Base-by-base conservation (phyloP, 768 basidiomycete genomes). In the Rhizopogon rudus region DNA sequence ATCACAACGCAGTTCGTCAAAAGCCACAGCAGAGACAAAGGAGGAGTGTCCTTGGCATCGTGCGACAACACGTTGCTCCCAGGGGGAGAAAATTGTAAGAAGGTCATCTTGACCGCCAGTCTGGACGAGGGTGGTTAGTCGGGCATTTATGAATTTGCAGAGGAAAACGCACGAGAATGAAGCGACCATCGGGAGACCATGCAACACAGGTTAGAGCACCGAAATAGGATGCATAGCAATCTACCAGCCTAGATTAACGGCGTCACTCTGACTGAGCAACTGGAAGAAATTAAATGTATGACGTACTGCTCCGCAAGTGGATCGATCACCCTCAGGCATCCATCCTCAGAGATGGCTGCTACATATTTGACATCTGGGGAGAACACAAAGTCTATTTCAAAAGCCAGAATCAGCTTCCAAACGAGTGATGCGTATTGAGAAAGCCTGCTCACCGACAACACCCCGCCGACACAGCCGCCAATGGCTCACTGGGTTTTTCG, bases 71-170 rank as follows among this genome's bases (percentile, higher is more conserved):
- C 95, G 84, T 67, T 93, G 88, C 67, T 98, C 97, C 81, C 87
- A 89, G 1, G 94, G 93, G 0, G 95, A 94, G 68, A 93, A 92
- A 57, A 99, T 90, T 4, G 95, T 96, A 53, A 97, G 73, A 9
- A 98, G 79, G 65, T 99, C 97, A 65, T 99, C 97, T 75, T 99
- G 95, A 0, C 97, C 97, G 12, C 95, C 97, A 1, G 93, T 92
- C 91, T 94, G 61, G 17, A 55, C 40, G 6, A 57, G 53, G 55
- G 44, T 44, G 12, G 46, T 10, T 46, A 41, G 42, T 46, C 33
- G 22, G 13, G 4, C 25, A 42, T 13, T 43, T n/a, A 22, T 45
- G 20, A 51, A 3, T 40, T 10, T 20, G 53, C 62, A 57, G 10
- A 16, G 50, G 53, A 39, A 25, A 45, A 44, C 50, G 16, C 67